Conservation (phyloP, 192 early-diverging fungal species). For the Coemansia furcata region DNA sequence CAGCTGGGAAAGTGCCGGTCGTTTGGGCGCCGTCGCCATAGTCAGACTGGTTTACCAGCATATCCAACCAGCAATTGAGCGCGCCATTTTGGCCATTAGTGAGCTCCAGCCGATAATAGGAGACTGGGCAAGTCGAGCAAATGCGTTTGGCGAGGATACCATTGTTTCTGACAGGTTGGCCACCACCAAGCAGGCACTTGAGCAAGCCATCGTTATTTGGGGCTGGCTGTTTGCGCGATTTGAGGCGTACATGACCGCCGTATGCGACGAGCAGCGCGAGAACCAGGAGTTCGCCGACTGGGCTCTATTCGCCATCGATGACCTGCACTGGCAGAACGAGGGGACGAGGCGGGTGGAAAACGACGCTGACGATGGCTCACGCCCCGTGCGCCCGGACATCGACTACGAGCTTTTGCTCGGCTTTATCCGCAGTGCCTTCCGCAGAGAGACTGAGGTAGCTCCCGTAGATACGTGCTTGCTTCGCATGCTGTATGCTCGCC, state of each 20-base stretch:
- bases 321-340: conserved; percentile 45
- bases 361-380: conserved; percentile 30
- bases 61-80: conserved; percentile 31
- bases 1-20: conserved; percentile 39
- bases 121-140: neutral
- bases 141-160: neutral
- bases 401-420: conserved; percentile 30
- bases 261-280: conserved; percentile 36
- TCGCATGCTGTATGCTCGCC: neutral
- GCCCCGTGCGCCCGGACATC: conserved; percentile 31
- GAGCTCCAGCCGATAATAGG: conserved; percentile 15
- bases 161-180: neutral
- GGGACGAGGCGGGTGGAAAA: conserved; percentile 23
- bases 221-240: conserved; percentile 36
- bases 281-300: conserved; percentile 48
- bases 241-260: conserved; percentile 16
- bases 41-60: conserved; percentile 34
- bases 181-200: neutral
- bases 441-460: neutral
- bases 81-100: conserved; percentile 20
- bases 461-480: neutral
- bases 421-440: conserved; percentile 36
- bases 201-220: conserved; percentile 23
- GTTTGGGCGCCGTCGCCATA: conserved; percentile 30
- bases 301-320: conserved; percentile 35